Conservation (phyloP, 768 basidiomycete genomes). For the Boletus sp. region DNA sequence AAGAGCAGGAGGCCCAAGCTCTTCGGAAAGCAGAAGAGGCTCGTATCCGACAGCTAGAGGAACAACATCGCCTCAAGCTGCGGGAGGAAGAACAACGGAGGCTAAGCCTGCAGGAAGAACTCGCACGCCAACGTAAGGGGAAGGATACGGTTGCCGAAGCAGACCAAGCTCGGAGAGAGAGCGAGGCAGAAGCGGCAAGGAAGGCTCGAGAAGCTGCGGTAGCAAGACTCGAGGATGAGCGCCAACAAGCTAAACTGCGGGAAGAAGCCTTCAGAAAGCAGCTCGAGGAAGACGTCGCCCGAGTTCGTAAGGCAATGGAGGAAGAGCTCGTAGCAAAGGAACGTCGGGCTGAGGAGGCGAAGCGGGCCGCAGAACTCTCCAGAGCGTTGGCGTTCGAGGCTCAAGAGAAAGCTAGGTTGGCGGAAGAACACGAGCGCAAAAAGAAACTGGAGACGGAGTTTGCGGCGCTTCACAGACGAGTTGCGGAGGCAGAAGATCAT, state of each 20-base stretch:
- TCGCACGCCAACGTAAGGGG: slow-evolving; percentile 21
- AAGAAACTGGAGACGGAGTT: slow-evolving; percentile 28
- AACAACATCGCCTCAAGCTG: slow-evolving; percentile 27
- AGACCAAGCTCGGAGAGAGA: slow-evolving; percentile 20
- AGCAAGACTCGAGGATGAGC: slow-evolving; percentile 28
- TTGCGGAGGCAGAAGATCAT: slow-evolving; percentile 29
- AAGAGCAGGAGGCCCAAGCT: slow-evolving; percentile 22
- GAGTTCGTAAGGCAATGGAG: slow-evolving; percentile 24
- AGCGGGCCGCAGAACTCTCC: slow-evolving; percentile 30
- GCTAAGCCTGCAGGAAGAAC: slow-evolving; percentile 24
- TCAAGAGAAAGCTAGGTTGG: slow-evolving; percentile 29
- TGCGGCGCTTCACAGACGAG: slow-evolving; percentile 23
- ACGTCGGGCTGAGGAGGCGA: slow-evolving; percentile 24
- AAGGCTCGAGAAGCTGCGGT: slow-evolving; percentile 18
- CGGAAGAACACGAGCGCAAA: slow-evolving; percentile 32
- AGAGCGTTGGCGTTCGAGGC: slow-evolving; percentile 24
- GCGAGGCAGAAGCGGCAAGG: slow-evolving; percentile 20
- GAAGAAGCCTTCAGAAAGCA: slow-evolving; percentile 25
- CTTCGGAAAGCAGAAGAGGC: slow-evolving; percentile 23
- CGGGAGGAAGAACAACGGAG: slow-evolving; percentile 31
- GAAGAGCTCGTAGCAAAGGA: slow-evolving; percentile 22
- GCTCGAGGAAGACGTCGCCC: slow-evolving; percentile 28
- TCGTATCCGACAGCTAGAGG: slow-evolving; percentile 26
- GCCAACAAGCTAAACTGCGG: slow-evolving; percentile 20
- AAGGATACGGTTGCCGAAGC: slow-evolving; percentile 14